These are phyloP conservation scores for Trichoderma oligosporum DNA, from an alignment of 2,329 filamentous ascomycete genomes.

Conservation along the genomic window DNA sequence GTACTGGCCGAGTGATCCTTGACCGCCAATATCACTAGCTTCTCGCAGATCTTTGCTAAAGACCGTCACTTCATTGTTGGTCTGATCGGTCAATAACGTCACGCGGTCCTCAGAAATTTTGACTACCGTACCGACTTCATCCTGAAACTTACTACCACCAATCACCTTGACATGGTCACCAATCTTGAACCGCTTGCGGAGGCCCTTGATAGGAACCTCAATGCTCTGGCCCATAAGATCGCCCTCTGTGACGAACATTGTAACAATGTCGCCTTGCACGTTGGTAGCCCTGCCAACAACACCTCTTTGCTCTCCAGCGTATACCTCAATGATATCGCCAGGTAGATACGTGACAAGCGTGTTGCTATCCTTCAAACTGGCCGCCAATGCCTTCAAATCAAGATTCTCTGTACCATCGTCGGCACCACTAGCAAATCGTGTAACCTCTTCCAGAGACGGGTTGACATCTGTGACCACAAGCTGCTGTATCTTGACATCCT, in stretches of 20 bases:
- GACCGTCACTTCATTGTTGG: slow-evolving; percentile 88
- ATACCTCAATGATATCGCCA: slow-evolving; percentile 95
- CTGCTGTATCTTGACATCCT: slow-evolving; percentile 86
- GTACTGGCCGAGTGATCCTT: slow-evolving; percentile 80
- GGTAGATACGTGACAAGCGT: slow-evolving; percentile 81
- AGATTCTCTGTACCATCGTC: slow-evolving; percentile 93
- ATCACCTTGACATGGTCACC: slow-evolving; percentile 99
- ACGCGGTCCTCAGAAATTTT: slow-evolving; percentile 89
- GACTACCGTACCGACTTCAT: slow-evolving; percentile 96
- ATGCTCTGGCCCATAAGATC: slow-evolving; percentile 78
- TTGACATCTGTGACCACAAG: slow-evolving; percentile 87
- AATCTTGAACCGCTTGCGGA: slow-evolving; percentile 87
- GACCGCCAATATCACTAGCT: slow-evolving; percentile 85
- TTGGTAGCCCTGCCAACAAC: slow-evolving; percentile 81
- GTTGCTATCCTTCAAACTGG: slow-evolving; percentile 81
- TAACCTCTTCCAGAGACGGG: slow-evolving; percentile 89
- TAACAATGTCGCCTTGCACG: slow-evolving; percentile 88
- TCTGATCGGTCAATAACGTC: slow-evolving; percentile 88
- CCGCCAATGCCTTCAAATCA: slow-evolving; percentile 84
- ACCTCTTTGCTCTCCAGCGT: slow-evolving; percentile 89
- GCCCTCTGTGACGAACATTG: slow-evolving; percentile 78
- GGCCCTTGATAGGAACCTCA: slow-evolving; percentile 85
- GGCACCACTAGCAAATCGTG: slow-evolving; percentile 81
- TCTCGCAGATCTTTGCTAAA: slow-evolving; percentile 96
- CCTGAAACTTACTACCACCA: slow-evolving; percentile 87